Evolutionary conservation across 345 rosid genomes (phyloP), one percentile per base, ranked within the genome.

Genomic region (Boechera retrofracta): DNA sequence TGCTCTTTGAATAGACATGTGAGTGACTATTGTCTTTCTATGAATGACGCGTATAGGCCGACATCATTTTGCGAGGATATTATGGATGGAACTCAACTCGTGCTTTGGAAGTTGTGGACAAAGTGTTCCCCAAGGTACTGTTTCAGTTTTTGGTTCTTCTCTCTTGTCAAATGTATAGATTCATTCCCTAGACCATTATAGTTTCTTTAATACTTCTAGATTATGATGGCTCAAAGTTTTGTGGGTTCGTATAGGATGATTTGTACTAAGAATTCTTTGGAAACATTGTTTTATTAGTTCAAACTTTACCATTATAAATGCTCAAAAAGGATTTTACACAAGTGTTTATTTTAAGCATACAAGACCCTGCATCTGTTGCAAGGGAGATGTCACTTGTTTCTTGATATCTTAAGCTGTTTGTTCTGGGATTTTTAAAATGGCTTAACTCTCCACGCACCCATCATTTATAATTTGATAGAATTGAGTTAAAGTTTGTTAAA

Each of bases 41-140:
- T 59, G 42, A 39, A 58, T 35, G 65, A 71, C 53, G 77, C 52
- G 60, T 69, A 36, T 72, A 96, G 99, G 99, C 98, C 33, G 99
- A 96, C 80, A 81, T 96, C 39, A 8, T 93, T 66, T 63, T 96
- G 69, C 83, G 97, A 69, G 99, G 99, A 8, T 96, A 96, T 68
- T 86, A 82, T 47, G 98, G 97, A 33, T 93, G 99, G 98, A 95
- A 95, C 77, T 91, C 99, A 4, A 74, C 87, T 63, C 99, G 97
- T 39, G 98, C 98, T 39, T n/a, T 93, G 53, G 76, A 88, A 77
- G 91, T 89, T 69, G 87, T 96, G 5, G 91, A 93, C 81, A 82
- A 85, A 79, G 83, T 93, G 13, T 93, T 96, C 55, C 98, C 98
- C 9, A 93, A 89, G 95, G 99, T 94, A 80, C 55, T 53, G 11